These are phyloP conservation scores for Plectosphaerella sp. DNA, from an alignment of 2,329 filamentous ascomycete genomes.

Conservation along the genomic window DNA sequence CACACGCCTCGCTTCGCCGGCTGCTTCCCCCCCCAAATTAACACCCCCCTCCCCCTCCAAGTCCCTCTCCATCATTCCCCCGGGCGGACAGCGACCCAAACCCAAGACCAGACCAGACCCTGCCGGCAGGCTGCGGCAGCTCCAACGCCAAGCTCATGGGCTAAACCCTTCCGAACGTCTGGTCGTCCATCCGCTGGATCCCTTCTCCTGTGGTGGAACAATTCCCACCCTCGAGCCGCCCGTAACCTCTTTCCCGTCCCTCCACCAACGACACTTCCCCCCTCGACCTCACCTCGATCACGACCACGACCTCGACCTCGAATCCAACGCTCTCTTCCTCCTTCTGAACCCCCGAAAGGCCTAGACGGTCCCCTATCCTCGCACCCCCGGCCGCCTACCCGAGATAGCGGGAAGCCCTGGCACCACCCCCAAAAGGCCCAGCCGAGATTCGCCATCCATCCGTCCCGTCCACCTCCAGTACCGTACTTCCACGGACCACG, in stretches of 20 bases:
- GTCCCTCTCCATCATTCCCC: no score
- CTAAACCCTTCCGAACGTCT: constrained; percentile 6
- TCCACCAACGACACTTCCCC: constrained; percentile 13
- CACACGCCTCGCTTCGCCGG: no score
- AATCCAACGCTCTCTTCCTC: background rate
- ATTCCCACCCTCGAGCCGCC: constrained; percentile 8
- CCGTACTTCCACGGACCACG: background rate
- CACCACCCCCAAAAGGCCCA: background rate
- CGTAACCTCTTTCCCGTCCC: constrained; percentile 11
- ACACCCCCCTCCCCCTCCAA: no score
- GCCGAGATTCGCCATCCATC: background rate
- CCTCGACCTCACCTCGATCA: background rate
- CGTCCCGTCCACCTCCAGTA: background rate
- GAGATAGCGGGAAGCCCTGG: background rate
- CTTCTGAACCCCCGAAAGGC: background rate
- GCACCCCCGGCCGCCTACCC: background rate
- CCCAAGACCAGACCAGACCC: background rate
- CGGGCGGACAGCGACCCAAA: no score
- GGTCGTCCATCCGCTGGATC: constrained; percentile 10
- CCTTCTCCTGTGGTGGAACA: constrained; percentile 15
- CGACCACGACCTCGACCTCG: background rate
- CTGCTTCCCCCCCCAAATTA: no score
- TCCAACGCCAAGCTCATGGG: constrained; percentile 10
- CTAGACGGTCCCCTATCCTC: background rate
- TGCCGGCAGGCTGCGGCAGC: constrained; percentile 3